These are phyloP conservation scores for Cubamyces sp. DNA, from an alignment of 768 basidiomycete genomes.

Conservation along the genomic window DNA sequence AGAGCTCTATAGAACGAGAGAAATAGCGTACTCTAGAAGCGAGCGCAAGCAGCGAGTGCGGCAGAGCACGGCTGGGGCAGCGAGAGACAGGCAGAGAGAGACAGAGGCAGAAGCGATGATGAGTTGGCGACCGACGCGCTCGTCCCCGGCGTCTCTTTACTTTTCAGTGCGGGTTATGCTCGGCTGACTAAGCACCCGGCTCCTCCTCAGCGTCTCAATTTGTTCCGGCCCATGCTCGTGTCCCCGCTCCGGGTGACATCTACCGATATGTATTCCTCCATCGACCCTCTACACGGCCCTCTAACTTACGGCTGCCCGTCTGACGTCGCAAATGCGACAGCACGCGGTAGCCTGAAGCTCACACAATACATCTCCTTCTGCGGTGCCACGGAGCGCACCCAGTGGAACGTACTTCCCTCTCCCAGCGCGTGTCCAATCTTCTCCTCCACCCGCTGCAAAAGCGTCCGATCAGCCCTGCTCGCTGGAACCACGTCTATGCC, in stretches of 20 bases:
- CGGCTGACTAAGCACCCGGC: conserved; percentile 31
- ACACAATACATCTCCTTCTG: conserved; percentile 99
- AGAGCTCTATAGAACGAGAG: conserved; percentile 28
- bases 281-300: neutral
- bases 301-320: neutral
- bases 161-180: conserved; percentile 30
- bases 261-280: neutral
- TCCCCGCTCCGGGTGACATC: neutral
- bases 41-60: conserved; percentile 2
- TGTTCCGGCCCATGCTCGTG: conserved; percentile 3
- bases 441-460: conserved; percentile 68
- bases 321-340: conserved; percentile 39
- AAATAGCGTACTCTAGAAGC: conserved; percentile 34
- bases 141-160: conserved; percentile 4
- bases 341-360: conserved; percentile 73
- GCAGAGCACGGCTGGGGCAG: conserved; percentile 6
- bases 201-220: conserved; percentile 9
- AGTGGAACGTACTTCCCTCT: conserved; percentile 58
- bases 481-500: conserved; percentile 9
- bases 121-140: conserved; percentile 28
- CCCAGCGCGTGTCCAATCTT: conserved; percentile 59
- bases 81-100: neutral
- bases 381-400: conserved; percentile 92
- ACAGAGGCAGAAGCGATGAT: conserved; percentile 15
- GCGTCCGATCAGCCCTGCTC: conserved; percentile 22